Percentiles rank a stretch among this genome's conserved stretches.
Evolutionary conservation across 2,329 filamentous ascomycete species (phyloP).

Genomic region (Epichloe hybrida): DNA sequence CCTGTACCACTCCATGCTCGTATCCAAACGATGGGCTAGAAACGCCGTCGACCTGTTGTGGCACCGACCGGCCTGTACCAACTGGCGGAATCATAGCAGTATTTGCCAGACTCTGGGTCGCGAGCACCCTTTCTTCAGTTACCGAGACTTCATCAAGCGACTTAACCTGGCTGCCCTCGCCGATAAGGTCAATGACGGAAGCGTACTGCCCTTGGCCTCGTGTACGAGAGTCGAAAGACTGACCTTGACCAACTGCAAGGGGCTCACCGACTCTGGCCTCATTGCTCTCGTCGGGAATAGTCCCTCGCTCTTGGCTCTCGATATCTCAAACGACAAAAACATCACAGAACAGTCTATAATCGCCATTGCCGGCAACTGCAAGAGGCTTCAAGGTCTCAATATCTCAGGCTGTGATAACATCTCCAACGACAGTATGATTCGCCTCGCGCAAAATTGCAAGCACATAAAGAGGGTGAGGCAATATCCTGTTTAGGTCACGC

Average conservation of each 20-base stretch:
- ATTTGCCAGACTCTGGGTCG: conserved; percentile 69
- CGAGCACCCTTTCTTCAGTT: conserved; percentile 69
- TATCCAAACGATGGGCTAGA: conserved; percentile 85
- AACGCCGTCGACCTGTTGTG: conserved; percentile 89
- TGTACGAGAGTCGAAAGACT: conserved; percentile 89
- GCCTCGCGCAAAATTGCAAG: conserved; percentile 67
- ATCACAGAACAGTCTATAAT: conserved; percentile 73
- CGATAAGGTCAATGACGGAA: conserved; percentile 72
- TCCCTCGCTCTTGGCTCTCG: conserved; percentile 69
- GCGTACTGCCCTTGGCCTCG: conserved; percentile 62
- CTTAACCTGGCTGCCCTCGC: conserved; percentile 77
- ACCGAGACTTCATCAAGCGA: conserved; percentile 80
- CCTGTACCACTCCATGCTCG: conserved; percentile 77
- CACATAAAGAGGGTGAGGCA: conserved; percentile 68
- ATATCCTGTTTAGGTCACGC: background rate
- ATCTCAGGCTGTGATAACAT: conserved; percentile 76
- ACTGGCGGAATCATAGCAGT: conserved; percentile 65
- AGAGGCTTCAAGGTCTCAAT: conserved; percentile 80
- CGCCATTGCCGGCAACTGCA: conserved; percentile 68
- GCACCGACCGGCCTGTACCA: conserved; percentile 85
- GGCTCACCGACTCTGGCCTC: conserved; percentile 73
- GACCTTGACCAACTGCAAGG: conserved; percentile 80
- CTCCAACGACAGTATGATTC: conserved; percentile 72
- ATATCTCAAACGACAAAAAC: conserved; percentile 73
- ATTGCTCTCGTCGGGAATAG: conserved; percentile 69